phyloP scores from a whole-genome alignment of 371 early-diverging fungal genomes.

The Nematocida ironsii region DNA sequence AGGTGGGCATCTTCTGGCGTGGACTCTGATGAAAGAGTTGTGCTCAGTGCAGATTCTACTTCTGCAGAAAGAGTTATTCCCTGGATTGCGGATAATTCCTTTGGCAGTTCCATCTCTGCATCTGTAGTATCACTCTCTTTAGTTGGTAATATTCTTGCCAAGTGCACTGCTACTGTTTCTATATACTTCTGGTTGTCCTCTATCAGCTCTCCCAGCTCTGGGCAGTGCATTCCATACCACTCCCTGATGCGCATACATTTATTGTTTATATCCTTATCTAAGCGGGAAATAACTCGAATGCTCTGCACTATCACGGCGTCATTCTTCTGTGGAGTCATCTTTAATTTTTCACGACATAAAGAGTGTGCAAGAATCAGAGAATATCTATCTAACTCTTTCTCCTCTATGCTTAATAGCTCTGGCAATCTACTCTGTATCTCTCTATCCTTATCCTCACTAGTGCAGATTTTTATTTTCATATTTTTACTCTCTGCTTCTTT shows the following conservation, averaged over 20 bases:
- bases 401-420: conserved; percentile 37
- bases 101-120: conserved; percentile 40
- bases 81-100: neutral
- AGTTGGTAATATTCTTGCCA: neutral
- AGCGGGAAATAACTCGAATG: conserved; percentile 80
- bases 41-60: neutral
- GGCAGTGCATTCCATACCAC: conserved; percentile 88
- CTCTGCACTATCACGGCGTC: conserved; percentile 91
- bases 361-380: conserved; percentile 49
- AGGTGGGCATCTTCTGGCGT: conserved; percentile 79
- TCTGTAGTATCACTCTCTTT: conserved; percentile 2
- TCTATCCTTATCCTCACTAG: conserved; percentile 22
- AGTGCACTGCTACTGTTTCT: conserved; percentile 71
- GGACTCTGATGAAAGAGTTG: conserved; percentile 86
- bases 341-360: conserved; percentile 33
- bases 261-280: conserved; percentile 90
- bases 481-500: neutral
- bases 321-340: conserved; percentile 27
- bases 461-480: neutral
- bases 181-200: conserved; percentile 77
- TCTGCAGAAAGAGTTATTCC: conserved; percentile 16
- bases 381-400: conserved; percentile 27
- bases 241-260: conserved; percentile 89
- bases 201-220: conserved; percentile 78
- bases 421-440: conserved; percentile 43